These are phyloP conservation scores for Apocynum venetum DNA, from an alignment of 257 asterid genomes.

Conservation along the genomic window DNA sequence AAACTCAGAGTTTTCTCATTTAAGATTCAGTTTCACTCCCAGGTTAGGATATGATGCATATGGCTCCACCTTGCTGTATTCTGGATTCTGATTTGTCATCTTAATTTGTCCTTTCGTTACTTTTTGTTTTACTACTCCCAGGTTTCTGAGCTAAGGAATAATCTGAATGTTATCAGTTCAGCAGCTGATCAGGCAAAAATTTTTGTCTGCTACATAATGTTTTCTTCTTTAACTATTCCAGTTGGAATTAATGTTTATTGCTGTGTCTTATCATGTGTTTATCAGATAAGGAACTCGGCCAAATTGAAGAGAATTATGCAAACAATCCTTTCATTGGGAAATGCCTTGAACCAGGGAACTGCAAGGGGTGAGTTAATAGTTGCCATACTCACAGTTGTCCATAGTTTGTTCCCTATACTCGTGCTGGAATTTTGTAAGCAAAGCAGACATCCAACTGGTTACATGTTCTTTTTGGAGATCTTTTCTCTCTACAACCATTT, in stretches of 20 bases:
- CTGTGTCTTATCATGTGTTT: slow-evolving; percentile 24
- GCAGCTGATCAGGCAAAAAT: slow-evolving; percentile 81
- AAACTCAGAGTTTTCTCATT: slow-evolving; percentile 88
- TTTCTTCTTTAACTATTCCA: slow-evolving; percentile 14
- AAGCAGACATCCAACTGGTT: background rate
- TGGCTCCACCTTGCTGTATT: slow-evolving; percentile 17
- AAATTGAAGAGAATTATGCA: slow-evolving; percentile 91
- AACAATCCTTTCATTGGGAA: slow-evolving; percentile 90
- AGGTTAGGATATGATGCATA: slow-evolving; percentile 46
- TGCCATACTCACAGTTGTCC: background rate
- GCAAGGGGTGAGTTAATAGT: slow-evolving; percentile 66
- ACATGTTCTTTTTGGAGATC: background rate
- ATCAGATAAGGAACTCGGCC: slow-evolving; percentile 84
- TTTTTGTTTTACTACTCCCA: slow-evolving; percentile 17
- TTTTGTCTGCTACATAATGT: slow-evolving; percentile 24
- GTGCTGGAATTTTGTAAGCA: background rate
- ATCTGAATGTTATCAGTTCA: slow-evolving; percentile 67
- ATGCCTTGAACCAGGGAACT: slow-evolving; percentile 96
- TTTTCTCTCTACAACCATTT: background rate
- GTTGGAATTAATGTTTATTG: slow-evolving; percentile 19
- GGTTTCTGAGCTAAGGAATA: slow-evolving; percentile 81
- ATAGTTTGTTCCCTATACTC: background rate
- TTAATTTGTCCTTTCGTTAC: slow-evolving; percentile 12
- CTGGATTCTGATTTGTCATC: background rate
- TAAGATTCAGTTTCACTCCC: slow-evolving; percentile 75